Evolutionary conservation across 148 eudicot species (phyloP), one percentile per base, ranked within the genome.

Genomic region (Mesembryanthemum crystallinum): DNA sequence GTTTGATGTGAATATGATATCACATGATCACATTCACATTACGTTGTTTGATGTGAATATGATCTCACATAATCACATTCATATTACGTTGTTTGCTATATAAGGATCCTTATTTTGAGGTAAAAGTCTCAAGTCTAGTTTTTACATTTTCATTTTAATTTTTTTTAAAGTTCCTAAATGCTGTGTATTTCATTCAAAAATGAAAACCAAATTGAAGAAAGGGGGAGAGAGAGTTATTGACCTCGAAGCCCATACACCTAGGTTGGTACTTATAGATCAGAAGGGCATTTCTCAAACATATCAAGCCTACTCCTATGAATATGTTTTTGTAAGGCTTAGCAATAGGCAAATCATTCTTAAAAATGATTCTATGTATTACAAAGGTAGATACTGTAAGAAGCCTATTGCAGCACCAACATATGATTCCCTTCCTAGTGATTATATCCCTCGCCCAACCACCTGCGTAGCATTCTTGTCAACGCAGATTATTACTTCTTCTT

Each of bases 231-330:
- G n/a, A n/a, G n/a, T n/a, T n/a, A n/a, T n/a, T n/a, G n/a, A n/a
- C n/a, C n/a, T 86, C 64, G 65, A 88, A 59, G 3, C 72, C 85
- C 71, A 87, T 10, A 77, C 96, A 91, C 20, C 21, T 12, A 15
- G 55, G 74, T 23, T 89, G 96, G 72, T 87, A 86, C 7, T 91
- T n/a, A n/a, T n/a, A n/a, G n/a, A n/a, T n/a, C 83, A 3, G 92
- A 89, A 52, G 77, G 76, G 73, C 91, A 91, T 0, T 66, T 55
- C 0, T 87, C 86, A 39, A 91, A 23, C 92, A 91, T 8, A 83
- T 77, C 65, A 91, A 73, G 21, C 76, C 59, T 59, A 91, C 96
- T 5, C 96, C 92, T 0, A 82, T 7, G 21, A 77, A 73, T 1
- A 88, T 76, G 4, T 61, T 52, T 24, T 83, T 73, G 30, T 79